Evolutionary conservation across 2,329 filamentous ascomycete genomes (phyloP).

Genomic region (Xylaria digitata): DNA sequence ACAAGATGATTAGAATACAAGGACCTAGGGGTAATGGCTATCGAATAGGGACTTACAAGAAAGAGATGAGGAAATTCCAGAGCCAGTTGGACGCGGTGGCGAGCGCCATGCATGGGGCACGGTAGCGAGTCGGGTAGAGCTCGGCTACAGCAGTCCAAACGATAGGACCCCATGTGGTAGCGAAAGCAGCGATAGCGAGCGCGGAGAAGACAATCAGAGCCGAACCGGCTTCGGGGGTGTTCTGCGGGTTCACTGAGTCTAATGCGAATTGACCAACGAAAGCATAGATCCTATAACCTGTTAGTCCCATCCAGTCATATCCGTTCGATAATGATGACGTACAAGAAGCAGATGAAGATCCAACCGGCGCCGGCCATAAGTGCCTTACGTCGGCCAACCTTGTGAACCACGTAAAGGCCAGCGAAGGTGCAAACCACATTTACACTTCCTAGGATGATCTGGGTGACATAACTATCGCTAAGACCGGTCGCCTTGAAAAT

Average conservation of each 20-base stretch:
- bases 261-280: slow-evolving; percentile 62
- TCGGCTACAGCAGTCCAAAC: slow-evolving; percentile 75
- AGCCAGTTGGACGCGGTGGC: slow-evolving; percentile 70
- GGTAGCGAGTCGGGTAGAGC: slow-evolving; percentile 70
- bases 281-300: slow-evolving; percentile 56
- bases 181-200: slow-evolving; percentile 74
- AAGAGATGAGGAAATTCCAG: slow-evolving; percentile 71
- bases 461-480: slow-evolving; percentile 72
- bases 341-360: slow-evolving; percentile 66
- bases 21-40: not conserved
- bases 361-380: slow-evolving; percentile 72
- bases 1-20: slow-evolving; percentile 40
- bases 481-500: slow-evolving; percentile 75
- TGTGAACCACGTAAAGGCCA: slow-evolving; percentile 73
- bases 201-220: slow-evolving; percentile 76
- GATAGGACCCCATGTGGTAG: slow-evolving; percentile 77
- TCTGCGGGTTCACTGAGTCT: slow-evolving; percentile 55
- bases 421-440: slow-evolving; percentile 75
- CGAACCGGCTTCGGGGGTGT: slow-evolving; percentile 62
- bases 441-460: slow-evolving; percentile 74
- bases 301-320: slow-evolving; percentile 1
- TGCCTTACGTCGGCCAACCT: slow-evolving; percentile 71
- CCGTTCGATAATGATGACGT: slow-evolving; percentile 36
- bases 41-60: slow-evolving; percentile 53
- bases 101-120: slow-evolving; percentile 65